Conservation (phyloP, 108 stramenopile genomes). For the Schizochytrium sp. region DNA sequence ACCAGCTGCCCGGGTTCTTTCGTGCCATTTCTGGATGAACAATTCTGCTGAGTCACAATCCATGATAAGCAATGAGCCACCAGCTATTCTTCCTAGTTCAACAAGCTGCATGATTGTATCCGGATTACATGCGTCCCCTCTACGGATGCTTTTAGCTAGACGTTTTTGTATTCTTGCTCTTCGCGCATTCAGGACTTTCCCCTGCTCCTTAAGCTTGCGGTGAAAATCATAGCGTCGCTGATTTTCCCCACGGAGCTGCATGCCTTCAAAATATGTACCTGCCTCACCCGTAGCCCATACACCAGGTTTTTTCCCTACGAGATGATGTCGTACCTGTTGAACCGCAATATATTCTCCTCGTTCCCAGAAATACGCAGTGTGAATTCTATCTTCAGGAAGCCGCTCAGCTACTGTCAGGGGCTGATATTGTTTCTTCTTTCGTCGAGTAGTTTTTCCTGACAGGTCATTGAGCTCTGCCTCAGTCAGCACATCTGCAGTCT, state of each 20-base stretch:
- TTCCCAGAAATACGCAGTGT: conserved; percentile 54
- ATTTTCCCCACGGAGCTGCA: conserved; percentile 34
- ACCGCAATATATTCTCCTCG: conserved; percentile 56
- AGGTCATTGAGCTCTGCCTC: background rate
- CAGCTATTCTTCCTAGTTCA: background rate
- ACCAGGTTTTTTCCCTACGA: conserved; percentile 6
- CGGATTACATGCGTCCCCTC: conserved; percentile 16
- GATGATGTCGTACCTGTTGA: conserved; percentile 19
- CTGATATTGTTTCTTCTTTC: background rate
- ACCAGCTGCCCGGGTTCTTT: background rate
- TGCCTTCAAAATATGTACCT: conserved; percentile 13
- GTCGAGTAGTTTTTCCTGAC: background rate
- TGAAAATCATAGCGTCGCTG: conserved; percentile 1
- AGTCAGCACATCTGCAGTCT: background rate
- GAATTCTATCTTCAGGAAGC: conserved; percentile 22
- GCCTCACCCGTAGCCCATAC: conserved; percentile 38
- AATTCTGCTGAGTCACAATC: conserved; percentile 15
- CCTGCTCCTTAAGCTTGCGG: conserved; percentile 35
- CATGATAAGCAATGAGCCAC: conserved; percentile 26
- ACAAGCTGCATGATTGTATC: conserved; percentile 38
- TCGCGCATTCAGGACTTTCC: conserved; percentile 28
- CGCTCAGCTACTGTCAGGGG: background rate
- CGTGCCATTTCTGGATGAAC: conserved; percentile 14
- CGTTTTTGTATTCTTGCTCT: background rate
- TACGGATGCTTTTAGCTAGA: conserved; percentile 26